Base-by-base conservation (phyloP, 1,139 yeast species). In the Ashbya aceris region DNA sequence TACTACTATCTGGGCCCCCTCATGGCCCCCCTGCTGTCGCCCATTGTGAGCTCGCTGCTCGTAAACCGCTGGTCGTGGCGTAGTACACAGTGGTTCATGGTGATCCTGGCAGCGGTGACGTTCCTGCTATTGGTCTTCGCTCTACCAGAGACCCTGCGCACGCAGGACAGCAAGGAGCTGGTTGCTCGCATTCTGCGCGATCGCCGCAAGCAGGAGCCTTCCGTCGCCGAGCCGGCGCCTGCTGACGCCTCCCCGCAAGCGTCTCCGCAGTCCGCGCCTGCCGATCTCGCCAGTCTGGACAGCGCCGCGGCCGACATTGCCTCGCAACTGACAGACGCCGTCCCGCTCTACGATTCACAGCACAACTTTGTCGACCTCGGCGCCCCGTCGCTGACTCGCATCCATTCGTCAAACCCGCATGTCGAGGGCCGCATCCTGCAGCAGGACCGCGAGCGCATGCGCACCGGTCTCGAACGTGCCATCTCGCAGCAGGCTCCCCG, bases 41-140 rank as follows among this genome's bases (percentile, higher is more conserved):
- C 96, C 0, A 79, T 85, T 27, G 61, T 85, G 36, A 95, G 95
- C 40, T 93, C 95, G 46, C 77, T 79, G 1, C 73, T 86, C 23
- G 74, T 84, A 4, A 68, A 73, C 40, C 71, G 70, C 8, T 83
- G 87, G 81, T 85, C 85, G 6, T 86, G 95, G 95, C 69, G 95
- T 57, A 85, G 91, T 2, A 83, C 95, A 2, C 93, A 83, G 55
- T 86, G 95, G 93, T 76, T 83, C 43, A 65, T 84, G 61, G 84
- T 81, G 28, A 80, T 82, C 29, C 62, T 83, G 35, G 74, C 84
- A 1, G 86, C 80, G 0, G 59, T 71, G 10, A 72, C 76, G 45
- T 66, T 73, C 28, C 13, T 76, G 1, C 50, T 74, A 38, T 65
- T 85, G 36, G 50, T 76, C 2, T 69, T 83, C 38, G 64, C 69